Evolutionary conservation across 441 rosid species (phyloP).

Genomic region (Erodium trifolium): DNA sequence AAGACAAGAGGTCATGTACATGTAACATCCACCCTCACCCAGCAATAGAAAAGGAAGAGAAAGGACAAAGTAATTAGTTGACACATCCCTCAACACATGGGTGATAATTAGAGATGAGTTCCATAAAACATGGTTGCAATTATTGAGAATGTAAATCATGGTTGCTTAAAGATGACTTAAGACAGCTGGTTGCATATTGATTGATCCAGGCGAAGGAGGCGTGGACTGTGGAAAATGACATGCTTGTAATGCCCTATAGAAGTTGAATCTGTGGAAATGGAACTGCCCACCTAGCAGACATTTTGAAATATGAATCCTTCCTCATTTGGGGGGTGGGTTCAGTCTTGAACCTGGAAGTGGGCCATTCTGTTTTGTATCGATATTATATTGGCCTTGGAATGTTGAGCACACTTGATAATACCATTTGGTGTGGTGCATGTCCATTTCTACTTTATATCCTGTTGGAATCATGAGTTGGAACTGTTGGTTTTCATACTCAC

Average conservation of each 20-base stretch:
- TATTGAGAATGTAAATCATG: not conserved
- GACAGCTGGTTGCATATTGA: not conserved
- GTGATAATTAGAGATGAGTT: not conserved
- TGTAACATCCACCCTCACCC: not conserved
- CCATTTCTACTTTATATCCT: not conserved
- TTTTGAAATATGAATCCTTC: not conserved
- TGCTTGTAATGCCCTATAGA: not conserved
- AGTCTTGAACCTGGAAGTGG: not conserved
- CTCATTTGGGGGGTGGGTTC: not conserved
- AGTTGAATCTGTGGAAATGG: not conserved
- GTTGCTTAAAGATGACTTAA: not conserved
- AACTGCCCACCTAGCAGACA: not conserved
- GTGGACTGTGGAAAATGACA: conserved; percentile 1
- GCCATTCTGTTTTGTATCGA: not conserved
- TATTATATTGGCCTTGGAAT: not conserved
- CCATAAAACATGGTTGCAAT: not conserved
- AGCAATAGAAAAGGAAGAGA: not conserved
- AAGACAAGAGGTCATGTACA: not conserved
- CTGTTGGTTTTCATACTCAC: not conserved
- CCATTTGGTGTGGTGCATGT: conserved; percentile 1
- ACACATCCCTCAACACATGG: not conserved
- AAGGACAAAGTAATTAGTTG: not conserved
- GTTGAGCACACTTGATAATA: not conserved
- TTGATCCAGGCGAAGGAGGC: not conserved
- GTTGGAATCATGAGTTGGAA: not conserved